Conservation (phyloP, 257 asterid genomes). For the Craterostigma plantagineum region DNA sequence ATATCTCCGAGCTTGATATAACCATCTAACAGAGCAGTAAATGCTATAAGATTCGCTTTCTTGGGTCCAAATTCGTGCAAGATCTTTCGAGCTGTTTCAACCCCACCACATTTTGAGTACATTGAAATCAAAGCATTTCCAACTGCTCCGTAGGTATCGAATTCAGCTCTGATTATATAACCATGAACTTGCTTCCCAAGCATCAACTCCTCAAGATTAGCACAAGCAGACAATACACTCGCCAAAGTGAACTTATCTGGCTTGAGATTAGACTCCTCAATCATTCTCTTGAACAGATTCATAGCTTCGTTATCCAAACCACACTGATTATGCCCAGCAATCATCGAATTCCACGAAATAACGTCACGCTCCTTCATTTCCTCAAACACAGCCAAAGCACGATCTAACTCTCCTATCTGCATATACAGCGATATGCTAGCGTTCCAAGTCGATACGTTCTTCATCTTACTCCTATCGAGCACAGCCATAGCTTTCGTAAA, state of each 20-base stretch:
- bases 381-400: conserved; percentile 35
- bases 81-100: conserved; percentile 36
- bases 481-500: conserved; percentile 23
- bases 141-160: conserved; percentile 37
- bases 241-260: conserved; percentile 63
- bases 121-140: conserved; percentile 59
- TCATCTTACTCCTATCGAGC: conserved; percentile 33
- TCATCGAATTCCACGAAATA: conserved; percentile 72
- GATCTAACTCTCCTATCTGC: conserved; percentile 39
- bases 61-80: conserved; percentile 21
- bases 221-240: conserved; percentile 62
- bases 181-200: conserved; percentile 66
- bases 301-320: conserved; percentile 43
- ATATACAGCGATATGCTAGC: conserved; percentile 46
- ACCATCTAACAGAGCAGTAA: conserved; percentile 73
- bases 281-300: conserved; percentile 39
- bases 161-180: conserved; percentile 31
- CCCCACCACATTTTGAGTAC: conserved; percentile 65
- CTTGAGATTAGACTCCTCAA: conserved; percentile 19
- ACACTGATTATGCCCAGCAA: conserved; percentile 62
- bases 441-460: conserved; percentile 51
- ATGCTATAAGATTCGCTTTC: conserved; percentile 37
- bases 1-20: conserved; percentile 63
- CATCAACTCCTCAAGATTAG: conserved; percentile 28
- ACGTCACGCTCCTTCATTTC: conserved; percentile 50